Base-by-base conservation (phyloP, 805 yeast genomes). In the Torulaspora microellipsoides region DNA sequence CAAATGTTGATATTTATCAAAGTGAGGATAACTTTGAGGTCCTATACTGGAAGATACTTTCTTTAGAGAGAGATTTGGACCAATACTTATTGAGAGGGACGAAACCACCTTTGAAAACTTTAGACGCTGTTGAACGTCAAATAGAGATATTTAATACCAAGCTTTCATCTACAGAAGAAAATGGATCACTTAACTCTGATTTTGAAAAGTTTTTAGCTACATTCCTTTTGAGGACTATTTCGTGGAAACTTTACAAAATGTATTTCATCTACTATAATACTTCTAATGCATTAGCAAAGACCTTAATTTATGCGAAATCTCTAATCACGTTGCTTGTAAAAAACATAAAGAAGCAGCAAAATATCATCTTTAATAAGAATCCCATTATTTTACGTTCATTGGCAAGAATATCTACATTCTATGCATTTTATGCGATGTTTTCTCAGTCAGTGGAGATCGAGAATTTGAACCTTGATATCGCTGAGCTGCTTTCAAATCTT, bases 61-160 rank as follows among this genome's bases (percentile, higher is more conserved):
- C 66, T 1, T 36, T 63, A 8, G 66, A 63, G n/a, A 57, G 66
- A 37, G 66, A 63, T 41, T 20, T 62, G n/a, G 58, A 59, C 25
- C 53, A 48, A 15, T 56, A 54, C 34, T 30, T 48, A 15, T 32
- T 15, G 4, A 51, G 48, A 15, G 36, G 42, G 2, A 39, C 48
- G 10, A 62, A 54, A 35, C 65, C 66, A 2, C 59, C 58, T 8
- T 32, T 60, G 9, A 60, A 58, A 38, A 58, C 65, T 4, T 38
- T 63, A 17, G 64, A 63, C 17, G 57, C 62, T 1, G 46, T 60
- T 4, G 51, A 52, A 14, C 47, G 59, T 36, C 60, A 56, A 28
- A 27, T 55, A 1, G 51, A 48, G 1, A 51, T 51, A 11, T 54
- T 59, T 15, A 39, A 45, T 10, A 42, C 40, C 15, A 61, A 53